phyloP scores from a whole-genome alignment of 352 stramenopile genomes.

The Phytophthora pisi region DNA sequence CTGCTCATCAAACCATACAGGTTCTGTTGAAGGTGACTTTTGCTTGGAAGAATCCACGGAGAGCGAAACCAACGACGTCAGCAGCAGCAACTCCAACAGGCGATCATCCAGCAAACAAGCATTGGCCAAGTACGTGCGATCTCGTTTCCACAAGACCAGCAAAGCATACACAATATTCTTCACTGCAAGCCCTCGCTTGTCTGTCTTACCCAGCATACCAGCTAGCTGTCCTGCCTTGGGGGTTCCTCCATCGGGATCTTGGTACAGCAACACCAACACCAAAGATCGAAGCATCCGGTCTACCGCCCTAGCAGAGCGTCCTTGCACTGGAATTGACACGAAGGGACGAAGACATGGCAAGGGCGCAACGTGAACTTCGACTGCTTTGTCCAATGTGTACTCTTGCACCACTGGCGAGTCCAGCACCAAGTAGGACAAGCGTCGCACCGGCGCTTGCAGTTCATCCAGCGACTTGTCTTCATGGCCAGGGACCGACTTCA shows the following conservation, averaged over 20 bases:
- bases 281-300: conserved; percentile 53
- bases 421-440: conserved; percentile 63
- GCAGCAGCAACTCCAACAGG: conserved; percentile 58
- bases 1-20: conserved; percentile 37
- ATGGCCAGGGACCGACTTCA: conserved; percentile 34
- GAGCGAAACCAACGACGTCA: conserved; percentile 59
- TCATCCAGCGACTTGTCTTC: conserved; percentile 43
- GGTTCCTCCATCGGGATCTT: conserved; percentile 31
- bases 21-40: conserved; percentile 11
- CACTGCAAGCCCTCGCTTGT: conserved; percentile 42
- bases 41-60: conserved; percentile 38
- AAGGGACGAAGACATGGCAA: conserved; percentile 42
- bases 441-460: conserved; percentile 45
- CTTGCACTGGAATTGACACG: conserved; percentile 32
- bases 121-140: conserved; percentile 37
- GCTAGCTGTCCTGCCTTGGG: conserved; percentile 38
- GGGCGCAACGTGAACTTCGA: conserved; percentile 33
- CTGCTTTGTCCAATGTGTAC: conserved; percentile 24
- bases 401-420: conserved; percentile 50
- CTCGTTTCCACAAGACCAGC: conserved; percentile 58
- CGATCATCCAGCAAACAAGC: conserved; percentile 42
- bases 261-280: conserved; percentile 55
- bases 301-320: conserved; percentile 37
- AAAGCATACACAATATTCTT: conserved; percentile 66
- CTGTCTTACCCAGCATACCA: conserved; percentile 40